Conservation (phyloP, 208 protist species). For the Entamoeba histolytica region DNA sequence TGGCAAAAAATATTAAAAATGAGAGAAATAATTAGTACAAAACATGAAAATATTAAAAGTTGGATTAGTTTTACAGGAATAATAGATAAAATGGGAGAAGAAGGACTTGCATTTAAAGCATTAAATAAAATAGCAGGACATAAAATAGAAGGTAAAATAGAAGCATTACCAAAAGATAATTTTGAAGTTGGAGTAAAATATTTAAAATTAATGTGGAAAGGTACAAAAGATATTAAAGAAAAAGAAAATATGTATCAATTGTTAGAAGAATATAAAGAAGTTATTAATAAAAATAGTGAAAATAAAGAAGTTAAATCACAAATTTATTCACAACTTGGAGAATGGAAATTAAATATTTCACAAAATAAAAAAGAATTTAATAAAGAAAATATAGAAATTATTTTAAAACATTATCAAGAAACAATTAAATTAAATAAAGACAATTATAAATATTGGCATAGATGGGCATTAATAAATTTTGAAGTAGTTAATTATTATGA, state of each 20-base stretch:
- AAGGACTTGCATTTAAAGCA: not conserved
- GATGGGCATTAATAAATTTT: conserved; percentile 79
- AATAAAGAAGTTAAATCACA: not conserved
- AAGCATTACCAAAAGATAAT: not conserved
- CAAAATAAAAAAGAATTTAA: not conserved
- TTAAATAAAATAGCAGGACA: not conserved
- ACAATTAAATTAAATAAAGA: not conserved
- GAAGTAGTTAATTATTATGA: conserved; percentile 47
- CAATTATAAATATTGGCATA: conserved; percentile 70
- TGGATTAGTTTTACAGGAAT: not conserved
- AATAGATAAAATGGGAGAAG: not conserved
- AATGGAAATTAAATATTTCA: not conserved
- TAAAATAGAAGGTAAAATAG: not conserved
- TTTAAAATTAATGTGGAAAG: not conserved
- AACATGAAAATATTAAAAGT: not conserved
- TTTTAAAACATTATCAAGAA: not conserved
- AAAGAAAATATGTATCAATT: not conserved
- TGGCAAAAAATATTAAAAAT: not conserved
- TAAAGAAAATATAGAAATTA: not conserved
- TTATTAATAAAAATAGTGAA: no score
- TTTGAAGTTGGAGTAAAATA: not conserved
- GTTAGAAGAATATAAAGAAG: not conserved
- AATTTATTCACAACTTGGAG: not conserved
- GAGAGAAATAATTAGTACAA: not conserved
- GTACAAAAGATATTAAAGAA: not conserved